Evolutionary conservation across 2,329 filamentous ascomycete species (phyloP).

Genomic region (Aspergillus costaricaensis): DNA sequence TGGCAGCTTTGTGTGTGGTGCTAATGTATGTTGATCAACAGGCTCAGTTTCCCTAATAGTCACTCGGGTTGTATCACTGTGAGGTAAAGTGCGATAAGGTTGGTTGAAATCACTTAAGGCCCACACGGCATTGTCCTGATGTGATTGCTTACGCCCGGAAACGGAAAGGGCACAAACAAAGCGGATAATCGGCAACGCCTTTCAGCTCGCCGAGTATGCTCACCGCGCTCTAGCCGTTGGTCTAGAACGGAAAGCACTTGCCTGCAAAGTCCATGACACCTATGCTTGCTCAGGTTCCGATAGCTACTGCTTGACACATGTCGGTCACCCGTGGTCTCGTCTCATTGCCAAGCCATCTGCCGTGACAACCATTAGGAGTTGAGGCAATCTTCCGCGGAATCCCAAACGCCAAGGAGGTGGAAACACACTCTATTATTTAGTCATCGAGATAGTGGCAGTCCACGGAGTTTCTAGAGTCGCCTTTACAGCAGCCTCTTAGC

Average conservation of each 20-base stretch:
- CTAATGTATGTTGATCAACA: background rate
- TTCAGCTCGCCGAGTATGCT: background rate
- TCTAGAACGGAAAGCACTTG: background rate
- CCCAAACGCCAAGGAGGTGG: background rate
- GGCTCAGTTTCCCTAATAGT: background rate
- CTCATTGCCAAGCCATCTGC: background rate
- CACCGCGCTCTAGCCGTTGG: background rate
- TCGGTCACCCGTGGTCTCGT: background rate
- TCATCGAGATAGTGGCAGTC: background rate
- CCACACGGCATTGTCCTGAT: background rate
- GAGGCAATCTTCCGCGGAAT: background rate
- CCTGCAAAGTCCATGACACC: background rate
- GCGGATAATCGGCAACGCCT: background rate
- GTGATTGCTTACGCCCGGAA: background rate
- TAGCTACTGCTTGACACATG: background rate
- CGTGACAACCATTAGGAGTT: background rate
- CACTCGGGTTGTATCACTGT: background rate
- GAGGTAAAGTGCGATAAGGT: background rate
- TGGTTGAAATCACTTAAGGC: background rate
- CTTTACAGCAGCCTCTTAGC: background rate
- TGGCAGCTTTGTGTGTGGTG: background rate
- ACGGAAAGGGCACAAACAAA: background rate
- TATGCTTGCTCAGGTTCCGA: background rate
- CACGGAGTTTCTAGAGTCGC: background rate
- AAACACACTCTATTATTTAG: background rate